Evolutionary conservation across 345 rosid genomes (phyloP), one percentile per base, ranked within the genome.

Genomic region (Noccaea caerulescens): DNA sequence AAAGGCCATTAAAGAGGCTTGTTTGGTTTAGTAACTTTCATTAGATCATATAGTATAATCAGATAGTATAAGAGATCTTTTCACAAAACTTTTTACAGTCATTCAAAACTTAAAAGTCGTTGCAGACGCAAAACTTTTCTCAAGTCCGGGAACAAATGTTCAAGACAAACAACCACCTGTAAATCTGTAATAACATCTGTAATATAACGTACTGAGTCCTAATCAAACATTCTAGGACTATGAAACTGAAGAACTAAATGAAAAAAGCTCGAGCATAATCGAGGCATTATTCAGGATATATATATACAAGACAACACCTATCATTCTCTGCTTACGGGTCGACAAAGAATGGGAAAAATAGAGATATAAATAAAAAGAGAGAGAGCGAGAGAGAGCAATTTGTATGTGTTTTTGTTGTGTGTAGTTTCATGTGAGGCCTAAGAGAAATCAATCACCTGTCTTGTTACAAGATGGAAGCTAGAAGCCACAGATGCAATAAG

Each of bases 401-500:
- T 68, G 54, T 68, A 23, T 70, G 58, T 75, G 59, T 66, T 23
- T 64, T 16, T 58, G 27, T 44, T 54, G 43, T 75, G 44, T 53
- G 73, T 61, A 45, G 58, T 66, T 74, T 74, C 47, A 61, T 54
- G 61, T 27, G 71, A 55, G 65, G 44, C 64, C 71, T 55, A 69
- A 69, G 51, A 57, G 46, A 70, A 38, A 43, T 44, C 12, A 36
- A 30, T 23, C 56, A 76, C 79, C 75, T 63, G 71, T 63, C 75
- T 63, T 81, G 68, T 30, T 78, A 88, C 84, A 93, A 81, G 69
- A 93, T 72, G 75, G 89, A 81, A 66, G 84, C 97, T 76, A 93
- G 59, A 36, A 91, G 80, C 97, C 96, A 93, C 58, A 86, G 42
- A 61, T 93, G 96, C 81, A 93, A 60, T 81, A 93, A 37, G 32